A percentile compares a stretch with the other conserved stretches of the same genome.
These are phyloP conservation scores for Sparassis latifolia DNA, from an alignment of 1,284 basidiomycete genomes.

Conservation along the genomic window DNA sequence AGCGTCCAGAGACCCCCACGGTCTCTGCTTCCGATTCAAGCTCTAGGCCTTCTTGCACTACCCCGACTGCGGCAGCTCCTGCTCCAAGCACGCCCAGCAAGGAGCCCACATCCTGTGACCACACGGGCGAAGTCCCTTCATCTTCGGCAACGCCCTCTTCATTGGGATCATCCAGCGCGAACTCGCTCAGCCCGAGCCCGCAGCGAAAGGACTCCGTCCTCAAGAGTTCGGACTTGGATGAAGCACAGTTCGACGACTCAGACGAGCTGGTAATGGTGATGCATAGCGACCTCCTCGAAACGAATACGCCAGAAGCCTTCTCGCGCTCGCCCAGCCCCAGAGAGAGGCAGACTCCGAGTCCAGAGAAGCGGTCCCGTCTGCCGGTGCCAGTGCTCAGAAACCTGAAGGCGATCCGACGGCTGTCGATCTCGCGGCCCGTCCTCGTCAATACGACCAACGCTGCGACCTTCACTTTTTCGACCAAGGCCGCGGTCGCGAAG, in stretches of 20 bases:
- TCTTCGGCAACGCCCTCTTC: no score
- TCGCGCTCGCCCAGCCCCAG: slow-evolving; percentile 2
- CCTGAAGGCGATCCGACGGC: slow-evolving; percentile 17
- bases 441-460: slow-evolving; percentile 20
- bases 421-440: slow-evolving; percentile 22
- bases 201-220: no score
- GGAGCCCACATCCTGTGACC: no score
- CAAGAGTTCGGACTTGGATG: neutral
- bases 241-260: slow-evolving; percentile 1
- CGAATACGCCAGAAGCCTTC: neutral
- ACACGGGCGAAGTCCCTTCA: no score
- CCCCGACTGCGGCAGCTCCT: no score
- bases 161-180: no score
- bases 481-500: neutral
- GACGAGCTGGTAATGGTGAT: slow-evolving; percentile 18
- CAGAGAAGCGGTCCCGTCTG: slow-evolving; percentile 18
- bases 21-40: no score
- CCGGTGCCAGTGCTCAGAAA: slow-evolving; percentile 19
- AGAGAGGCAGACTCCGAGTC: slow-evolving; percentile 7
- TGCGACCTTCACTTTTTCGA: slow-evolving; percentile 5
- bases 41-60: no score
- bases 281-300: slow-evolving; percentile 6
- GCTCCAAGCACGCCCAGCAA: no score
- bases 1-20: no score
- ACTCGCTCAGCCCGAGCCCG: no score